Base-by-base conservation (phyloP, 164 flowering plant species). In the Aristolochia fimbriata region DNA sequence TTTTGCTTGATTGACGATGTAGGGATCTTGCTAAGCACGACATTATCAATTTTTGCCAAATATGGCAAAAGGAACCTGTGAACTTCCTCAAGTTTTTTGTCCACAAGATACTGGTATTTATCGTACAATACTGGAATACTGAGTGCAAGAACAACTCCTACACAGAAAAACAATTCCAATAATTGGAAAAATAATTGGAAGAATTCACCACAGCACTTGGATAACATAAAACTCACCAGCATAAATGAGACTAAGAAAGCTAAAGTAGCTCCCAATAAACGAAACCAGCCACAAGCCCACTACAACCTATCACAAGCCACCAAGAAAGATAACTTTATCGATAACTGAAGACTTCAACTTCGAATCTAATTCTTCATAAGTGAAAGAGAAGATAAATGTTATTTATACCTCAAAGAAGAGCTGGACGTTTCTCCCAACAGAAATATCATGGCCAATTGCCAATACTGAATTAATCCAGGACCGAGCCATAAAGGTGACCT, bases 201-300 rank as follows among this genome's bases (percentile, higher is more conserved):
- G 17, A 33, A 4, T 2, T 25, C 30, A 27, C 5, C 30, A 27
- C 30, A 27, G 2, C 30, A 27, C 30, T 30, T 8, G 1, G 17
- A 13, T 24, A 31, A 15, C 45, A 15, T 31, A 30, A 23, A 56
- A 57, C 88, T 83, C 65, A 92, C 98, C 90, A 52, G 83, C 70
- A 64, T 84, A 89, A 55, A 81, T 63, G n/a, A 92, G 71, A 41
- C 96, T 84, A 51, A 92, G 76, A 63, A 92, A 85, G 73, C 75
- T 84, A 72, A 76, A 80, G 63, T 89, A 55, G 74, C 91, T 77
- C 12, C 98, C 97, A 59, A 92, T 57, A 56, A 59, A 85, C 12
- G 96, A 86, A 58, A 77, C 62, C 13, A 80, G 6, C 87, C 87
- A 86, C 74, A 89, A 69, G 50, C 64, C 62, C 49, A 71, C 25